Evolutionary conservation across 768 basidiomycete species (phyloP).

Genomic region (Auricularia sp.): DNA sequence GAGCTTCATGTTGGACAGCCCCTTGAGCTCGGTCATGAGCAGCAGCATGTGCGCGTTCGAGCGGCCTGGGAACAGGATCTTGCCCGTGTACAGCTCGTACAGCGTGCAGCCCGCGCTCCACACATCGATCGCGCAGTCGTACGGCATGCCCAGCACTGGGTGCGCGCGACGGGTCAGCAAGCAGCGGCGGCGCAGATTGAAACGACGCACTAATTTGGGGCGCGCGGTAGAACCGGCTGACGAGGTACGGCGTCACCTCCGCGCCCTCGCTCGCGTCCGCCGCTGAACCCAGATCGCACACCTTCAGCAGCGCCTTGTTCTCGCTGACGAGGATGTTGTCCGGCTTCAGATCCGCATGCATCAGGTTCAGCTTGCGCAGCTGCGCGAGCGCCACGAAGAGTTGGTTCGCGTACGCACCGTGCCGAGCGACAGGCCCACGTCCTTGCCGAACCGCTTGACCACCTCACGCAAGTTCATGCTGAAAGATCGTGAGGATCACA

Average conservation of each 20-base stretch:
- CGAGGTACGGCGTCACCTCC: conserved; percentile 96
- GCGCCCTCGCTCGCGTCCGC: conserved; percentile 82
- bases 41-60: conserved; percentile 97
- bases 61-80: conserved; percentile 93
- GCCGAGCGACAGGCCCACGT: conserved; percentile 89
- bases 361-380: conserved; percentile 81
- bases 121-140: conserved; percentile 86
- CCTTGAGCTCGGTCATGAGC: conserved; percentile 96
- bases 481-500: too few species aligned
- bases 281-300: conserved; percentile 94
- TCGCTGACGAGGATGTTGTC: conserved; percentile 97
- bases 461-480: conserved; percentile 99
- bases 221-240: conserved; percentile 94
- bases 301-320: conserved; percentile 82
- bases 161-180: not conserved
- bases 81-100: conserved; percentile 95
- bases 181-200: conserved; percentile 1
- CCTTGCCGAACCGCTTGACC: conserved; percentile 96
- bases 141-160: conserved; percentile 87
- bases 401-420: conserved; percentile 97
- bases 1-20: conserved; percentile 86
- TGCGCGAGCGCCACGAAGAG: conserved; percentile 85
- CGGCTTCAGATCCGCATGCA: conserved; percentile 98
- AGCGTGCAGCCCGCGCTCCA: conserved; percentile 98
- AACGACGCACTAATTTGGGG: conserved; percentile 85